A percentile compares a stretch with the other conserved stretches of the same genome.
Conservation (phyloP, 768 basidiomycete species). For the Candolleomyces efflorescens region DNA sequence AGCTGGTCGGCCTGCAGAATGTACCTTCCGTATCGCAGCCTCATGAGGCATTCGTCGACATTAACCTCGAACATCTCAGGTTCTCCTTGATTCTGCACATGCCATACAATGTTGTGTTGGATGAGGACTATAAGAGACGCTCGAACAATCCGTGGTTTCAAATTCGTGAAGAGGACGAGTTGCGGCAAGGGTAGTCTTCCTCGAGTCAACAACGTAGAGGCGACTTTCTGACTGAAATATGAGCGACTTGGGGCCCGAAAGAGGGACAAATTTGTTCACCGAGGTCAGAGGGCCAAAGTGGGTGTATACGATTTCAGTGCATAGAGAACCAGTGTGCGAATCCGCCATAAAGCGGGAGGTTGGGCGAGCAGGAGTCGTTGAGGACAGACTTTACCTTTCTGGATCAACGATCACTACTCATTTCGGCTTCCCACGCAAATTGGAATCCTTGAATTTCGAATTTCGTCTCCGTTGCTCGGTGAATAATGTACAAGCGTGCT, state of each 20-base stretch:
- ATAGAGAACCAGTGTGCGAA: conserved; percentile 55
- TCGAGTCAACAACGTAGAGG: conserved; percentile 67
- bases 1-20: conserved; percentile 68
- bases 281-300: conserved; percentile 66
- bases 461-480: no score
- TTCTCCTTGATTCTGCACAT: conserved; percentile 66
- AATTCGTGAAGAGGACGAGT: conserved; percentile 61
- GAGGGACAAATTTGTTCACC: conserved; percentile 35
- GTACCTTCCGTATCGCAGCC: conserved; percentile 81
- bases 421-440: background rate
- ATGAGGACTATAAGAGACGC: conserved; percentile 73
- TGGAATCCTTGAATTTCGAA: no score
- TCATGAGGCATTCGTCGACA: conserved; percentile 73
- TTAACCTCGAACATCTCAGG: conserved; percentile 81
- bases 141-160: conserved; percentile 65
- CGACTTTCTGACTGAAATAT: conserved; percentile 53
- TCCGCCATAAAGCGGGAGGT: conserved; percentile 52
- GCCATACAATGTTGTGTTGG: conserved; percentile 92
- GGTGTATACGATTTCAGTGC: conserved; percentile 55
- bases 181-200: conserved; percentile 76
- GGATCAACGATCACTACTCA: background rate
- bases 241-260: background rate
- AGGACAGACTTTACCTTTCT: background rate
- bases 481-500: background rate
- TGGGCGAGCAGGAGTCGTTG: background rate